Conservation (phyloP, 768 basidiomycete genomes). For the Guyanaporus albipodus region DNA sequence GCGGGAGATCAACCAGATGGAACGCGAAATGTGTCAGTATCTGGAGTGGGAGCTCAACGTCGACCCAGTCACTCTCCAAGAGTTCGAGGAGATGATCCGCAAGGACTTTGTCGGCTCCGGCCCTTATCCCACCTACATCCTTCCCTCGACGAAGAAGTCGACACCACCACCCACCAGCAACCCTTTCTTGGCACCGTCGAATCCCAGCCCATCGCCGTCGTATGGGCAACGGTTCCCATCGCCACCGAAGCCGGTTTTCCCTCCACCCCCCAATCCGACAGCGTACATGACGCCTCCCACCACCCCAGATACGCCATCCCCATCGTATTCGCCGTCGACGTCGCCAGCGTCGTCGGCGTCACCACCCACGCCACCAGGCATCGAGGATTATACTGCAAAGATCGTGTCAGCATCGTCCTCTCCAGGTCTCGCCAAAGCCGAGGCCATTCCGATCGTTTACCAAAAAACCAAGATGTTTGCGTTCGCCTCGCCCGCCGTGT, state of each 20-base stretch:
- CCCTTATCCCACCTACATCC: slow-evolving; percentile 60
- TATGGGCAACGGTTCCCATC: slow-evolving; percentile 31
- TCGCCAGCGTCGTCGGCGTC: slow-evolving; percentile 62
- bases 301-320: slow-evolving; percentile 53
- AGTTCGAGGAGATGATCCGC: slow-evolving; percentile 58
- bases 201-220: slow-evolving; percentile 27
- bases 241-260: slow-evolving; percentile 28
- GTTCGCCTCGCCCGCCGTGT: slow-evolving; percentile 54
- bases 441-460: slow-evolving; percentile 29
- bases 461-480: slow-evolving; percentile 61
- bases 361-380: slow-evolving; percentile 53
- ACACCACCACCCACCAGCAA: slow-evolving; percentile 37
- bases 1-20: slow-evolving; percentile 79
- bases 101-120: slow-evolving; percentile 56
- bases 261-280: slow-evolving; percentile 10
- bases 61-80: slow-evolving; percentile 54
- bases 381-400: slow-evolving; percentile 48
- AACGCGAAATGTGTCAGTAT: slow-evolving; percentile 78
- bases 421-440: slow-evolving; percentile 26
- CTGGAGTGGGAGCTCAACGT: slow-evolving; percentile 90
- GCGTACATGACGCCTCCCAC: slow-evolving; percentile 29
- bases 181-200: slow-evolving; percentile 32
- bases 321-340: slow-evolving; percentile 46
- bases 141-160: slow-evolving; percentile 59
- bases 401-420: slow-evolving; percentile 41